Conservation (phyloP, 495 filamentous ascomycete genomes). For the Poronia punctata region DNA sequence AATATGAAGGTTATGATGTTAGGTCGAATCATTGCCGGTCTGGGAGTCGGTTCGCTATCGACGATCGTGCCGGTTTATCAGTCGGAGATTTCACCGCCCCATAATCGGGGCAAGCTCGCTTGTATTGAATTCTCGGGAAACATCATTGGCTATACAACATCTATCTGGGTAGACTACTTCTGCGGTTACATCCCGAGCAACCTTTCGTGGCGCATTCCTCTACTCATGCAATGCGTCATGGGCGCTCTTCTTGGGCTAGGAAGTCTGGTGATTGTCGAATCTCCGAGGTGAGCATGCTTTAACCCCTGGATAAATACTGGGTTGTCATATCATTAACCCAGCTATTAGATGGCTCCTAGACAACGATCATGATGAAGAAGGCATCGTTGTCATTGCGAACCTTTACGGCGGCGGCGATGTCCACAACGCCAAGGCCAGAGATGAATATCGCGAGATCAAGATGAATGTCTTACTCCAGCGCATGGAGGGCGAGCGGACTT, state of each 20-base stretch:
- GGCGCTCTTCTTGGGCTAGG: constrained; percentile 75
- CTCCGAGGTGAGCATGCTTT: constrained; percentile 64
- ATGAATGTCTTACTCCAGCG: constrained; percentile 90
- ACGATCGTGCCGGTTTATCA: constrained; percentile 98
- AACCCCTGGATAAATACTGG: constrained; percentile 1
- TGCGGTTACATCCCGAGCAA: constrained; percentile 84
- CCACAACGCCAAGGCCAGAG: constrained; percentile 79
- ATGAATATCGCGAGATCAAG: constrained; percentile 97
- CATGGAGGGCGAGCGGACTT: constrained; percentile 89
- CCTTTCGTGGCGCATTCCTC: constrained; percentile 83
- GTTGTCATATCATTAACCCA: constrained; percentile 10
- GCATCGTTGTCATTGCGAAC: constrained; percentile 95
- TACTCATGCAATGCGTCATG: constrained; percentile 93
- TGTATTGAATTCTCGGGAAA: constrained; percentile 99
- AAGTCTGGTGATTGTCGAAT: constrained; percentile 90
- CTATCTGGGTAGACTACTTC: constrained; percentile 97
- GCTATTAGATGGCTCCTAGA: constrained; percentile 80
- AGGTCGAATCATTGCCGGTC: constrained; percentile 83
- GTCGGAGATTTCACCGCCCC: constrained; percentile 94
- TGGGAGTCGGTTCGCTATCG: constrained; percentile 89
- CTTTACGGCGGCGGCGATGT: constrained; percentile 94
- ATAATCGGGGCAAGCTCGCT: constrained; percentile 89
- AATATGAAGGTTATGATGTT: constrained; percentile 89
- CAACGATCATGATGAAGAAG: constrained; percentile 97
- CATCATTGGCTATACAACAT: constrained; percentile 88